Evolutionary conservation across 108 stramenopile species (phyloP).

Genomic region (Nitzschia sp.): DNA sequence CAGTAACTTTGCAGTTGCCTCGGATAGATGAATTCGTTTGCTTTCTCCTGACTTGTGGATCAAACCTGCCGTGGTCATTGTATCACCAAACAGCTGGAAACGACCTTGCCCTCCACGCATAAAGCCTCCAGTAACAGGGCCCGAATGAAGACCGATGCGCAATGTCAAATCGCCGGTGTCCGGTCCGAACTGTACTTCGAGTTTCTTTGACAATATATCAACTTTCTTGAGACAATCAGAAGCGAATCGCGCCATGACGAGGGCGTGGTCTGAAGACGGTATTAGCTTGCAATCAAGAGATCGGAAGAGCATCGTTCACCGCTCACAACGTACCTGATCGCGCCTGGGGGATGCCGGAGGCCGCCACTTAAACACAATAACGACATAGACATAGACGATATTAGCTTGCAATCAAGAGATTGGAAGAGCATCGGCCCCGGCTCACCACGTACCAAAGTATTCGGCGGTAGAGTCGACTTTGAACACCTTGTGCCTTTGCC

Average conservation of each 20-base stretch:
- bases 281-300: background rate
- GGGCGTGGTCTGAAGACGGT: conserved; percentile 6
- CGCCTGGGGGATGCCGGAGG: too few relatives aligned
- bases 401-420: too few relatives aligned
- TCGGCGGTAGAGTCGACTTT: too few relatives aligned
- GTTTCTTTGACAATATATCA: background rate
- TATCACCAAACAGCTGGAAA: too few relatives aligned
- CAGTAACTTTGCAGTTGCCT: conserved; percentile 10
- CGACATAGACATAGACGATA: too few relatives aligned
- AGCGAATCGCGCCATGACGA: conserved; percentile 19
- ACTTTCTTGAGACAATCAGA: conserved; percentile 3
- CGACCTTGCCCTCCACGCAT: conserved; percentile 6
- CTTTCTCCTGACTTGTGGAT: background rate
- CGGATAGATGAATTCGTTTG: conserved; percentile 16
- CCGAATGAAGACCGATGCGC: conserved; percentile 27
- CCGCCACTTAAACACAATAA: too few relatives aligned
- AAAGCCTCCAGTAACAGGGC: conserved; percentile 26
- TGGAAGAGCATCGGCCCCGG: too few relatives aligned
- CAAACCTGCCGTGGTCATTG: conserved; percentile 21
- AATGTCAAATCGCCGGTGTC: conserved; percentile 13
- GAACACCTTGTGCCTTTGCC: too few relatives aligned
- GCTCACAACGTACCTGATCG: background rate
- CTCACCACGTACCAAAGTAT: too few relatives aligned
- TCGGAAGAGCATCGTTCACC: conserved; percentile 17
- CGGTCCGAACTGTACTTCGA: conserved; percentile 12